A percentile compares a stretch with the other conserved stretches of the same genome.
Evolutionary conservation across 345 rosid species (phyloP).

Genomic region (Brassica rapa): DNA sequence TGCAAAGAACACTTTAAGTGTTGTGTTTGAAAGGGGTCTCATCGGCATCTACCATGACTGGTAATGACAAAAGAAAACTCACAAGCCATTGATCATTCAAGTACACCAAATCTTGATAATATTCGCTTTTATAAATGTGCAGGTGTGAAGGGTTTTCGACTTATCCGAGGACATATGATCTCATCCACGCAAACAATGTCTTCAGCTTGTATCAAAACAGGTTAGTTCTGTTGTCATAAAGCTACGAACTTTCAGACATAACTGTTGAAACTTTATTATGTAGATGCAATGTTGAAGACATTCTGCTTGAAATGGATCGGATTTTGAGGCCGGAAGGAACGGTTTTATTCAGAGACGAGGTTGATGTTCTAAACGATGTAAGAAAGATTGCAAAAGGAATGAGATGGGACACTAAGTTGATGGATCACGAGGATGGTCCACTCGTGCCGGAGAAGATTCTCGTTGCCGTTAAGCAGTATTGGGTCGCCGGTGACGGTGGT

Average conservation of each 20-base stretch:
- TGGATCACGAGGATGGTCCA: slow-evolving; percentile 77
- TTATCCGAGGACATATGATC: slow-evolving; percentile 78
- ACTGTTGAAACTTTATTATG: neutral
- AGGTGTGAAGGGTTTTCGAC: slow-evolving; percentile 83
- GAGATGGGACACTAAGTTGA: slow-evolving; percentile 64
- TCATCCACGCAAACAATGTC: slow-evolving; percentile 61
- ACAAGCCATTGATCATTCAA: neutral
- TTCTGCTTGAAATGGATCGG: slow-evolving; percentile 72
- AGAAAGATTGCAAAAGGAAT: slow-evolving; percentile 49
- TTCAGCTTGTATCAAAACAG: slow-evolving; percentile 64
- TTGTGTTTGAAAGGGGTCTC: slow-evolving; percentile 61
- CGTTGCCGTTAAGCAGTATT: slow-evolving; percentile 59
- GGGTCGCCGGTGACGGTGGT: slow-evolving; percentile 45
- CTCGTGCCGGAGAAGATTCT: slow-evolving; percentile 59
- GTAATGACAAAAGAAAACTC: slow-evolving; percentile 39
- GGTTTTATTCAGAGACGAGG: slow-evolving; percentile 60
- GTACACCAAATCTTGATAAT: neutral
- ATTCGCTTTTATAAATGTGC: slow-evolving; percentile 33
- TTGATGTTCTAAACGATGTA: slow-evolving; percentile 50
- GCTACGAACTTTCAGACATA: neutral
- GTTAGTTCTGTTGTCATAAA: slow-evolving; percentile 26
- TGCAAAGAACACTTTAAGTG: slow-evolving; percentile 60
- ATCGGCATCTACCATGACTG: slow-evolving; percentile 87
- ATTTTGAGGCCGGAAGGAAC: slow-evolving; percentile 73
- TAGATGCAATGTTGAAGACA: slow-evolving; percentile 58